Evolutionary conservation across 2,329 filamentous ascomycete species (phyloP).

Genomic region (Neoascochyta sp.): DNA sequence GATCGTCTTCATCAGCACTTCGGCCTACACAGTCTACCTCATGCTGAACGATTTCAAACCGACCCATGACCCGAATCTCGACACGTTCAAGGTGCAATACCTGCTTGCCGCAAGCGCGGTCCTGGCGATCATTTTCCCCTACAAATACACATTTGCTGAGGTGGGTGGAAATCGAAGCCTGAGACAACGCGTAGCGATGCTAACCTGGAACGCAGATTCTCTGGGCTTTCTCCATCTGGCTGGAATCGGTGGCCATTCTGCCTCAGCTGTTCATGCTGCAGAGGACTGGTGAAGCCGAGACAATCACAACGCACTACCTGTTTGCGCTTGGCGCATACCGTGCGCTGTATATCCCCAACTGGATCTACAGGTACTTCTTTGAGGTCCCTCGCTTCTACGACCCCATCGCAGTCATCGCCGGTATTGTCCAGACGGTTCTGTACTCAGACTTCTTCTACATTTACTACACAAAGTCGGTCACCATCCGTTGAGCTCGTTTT

Average conservation of each 20-base stretch:
- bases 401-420: slow-evolving; percentile 82
- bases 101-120: slow-evolving; percentile 76
- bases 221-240: slow-evolving; percentile 98
- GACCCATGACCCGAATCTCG: slow-evolving; percentile 92
- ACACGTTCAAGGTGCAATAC: slow-evolving; percentile 97
- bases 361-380: slow-evolving; percentile 84
- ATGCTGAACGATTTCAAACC: slow-evolving; percentile 98
- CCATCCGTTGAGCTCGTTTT: neutral
- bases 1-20: slow-evolving; percentile 85
- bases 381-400: slow-evolving; percentile 69
- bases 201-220: slow-evolving; percentile 60
- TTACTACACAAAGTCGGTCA: slow-evolving; percentile 85
- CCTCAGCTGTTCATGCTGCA: slow-evolving; percentile 98
- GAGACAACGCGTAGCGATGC: slow-evolving; percentile 3
- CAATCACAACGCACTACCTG: slow-evolving; percentile 98
- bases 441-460: slow-evolving; percentile 99
- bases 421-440: slow-evolving; percentile 86
- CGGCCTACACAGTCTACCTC: slow-evolving; percentile 92
- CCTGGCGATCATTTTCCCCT: slow-evolving; percentile 78
- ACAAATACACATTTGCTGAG: slow-evolving; percentile 73
- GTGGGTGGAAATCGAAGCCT: slow-evolving; percentile 30
- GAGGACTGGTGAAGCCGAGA: slow-evolving; percentile 94
- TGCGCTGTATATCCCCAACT: slow-evolving; percentile 96
- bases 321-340: slow-evolving; percentile 90
- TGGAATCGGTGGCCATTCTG: slow-evolving; percentile 93